Conservation (phyloP, 768 basidiomycete genomes). For the Filobasidium wieringae region DNA sequence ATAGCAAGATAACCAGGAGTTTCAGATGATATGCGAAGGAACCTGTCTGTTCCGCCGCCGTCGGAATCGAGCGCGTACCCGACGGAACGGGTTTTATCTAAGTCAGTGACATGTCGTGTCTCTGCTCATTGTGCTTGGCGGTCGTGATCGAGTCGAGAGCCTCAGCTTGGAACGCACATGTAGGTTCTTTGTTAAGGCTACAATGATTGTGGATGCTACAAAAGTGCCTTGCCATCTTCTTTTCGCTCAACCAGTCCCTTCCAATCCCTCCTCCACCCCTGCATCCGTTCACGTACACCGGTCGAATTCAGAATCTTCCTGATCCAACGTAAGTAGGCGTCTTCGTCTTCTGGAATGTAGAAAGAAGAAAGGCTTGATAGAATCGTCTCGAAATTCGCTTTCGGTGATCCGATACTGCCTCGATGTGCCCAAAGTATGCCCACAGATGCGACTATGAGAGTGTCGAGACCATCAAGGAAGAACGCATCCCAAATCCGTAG, state of each 20-base stretch:
- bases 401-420: slow-evolving; percentile 71
- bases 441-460: slow-evolving; percentile 71
- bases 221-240: slow-evolving; percentile 33
- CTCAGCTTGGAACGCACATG: no score
- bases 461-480: slow-evolving; percentile 75
- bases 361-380: slow-evolving; percentile 83
- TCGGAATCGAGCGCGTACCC: no score
- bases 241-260: slow-evolving; percentile 41
- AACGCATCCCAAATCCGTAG: slow-evolving; percentile 90
- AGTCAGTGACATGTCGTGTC: no score
- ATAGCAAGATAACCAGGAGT: not conserved
- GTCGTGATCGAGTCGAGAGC: no score
- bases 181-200: no score
- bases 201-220: slow-evolving; percentile 22
- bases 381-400: slow-evolving; percentile 81
- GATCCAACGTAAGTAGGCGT: slow-evolving; percentile 71
- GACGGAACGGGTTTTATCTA: no score
- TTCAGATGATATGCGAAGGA: not conserved
- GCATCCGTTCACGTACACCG: slow-evolving; percentile 60
- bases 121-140: no score
- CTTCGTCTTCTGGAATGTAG: slow-evolving; percentile 85
- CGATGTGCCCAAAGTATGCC: slow-evolving; percentile 68
- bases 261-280: slow-evolving; percentile 72
- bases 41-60: no score
- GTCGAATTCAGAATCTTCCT: slow-evolving; percentile 49